phyloP scores from a whole-genome alignment of 306 rosid genomes.

The Malus sylvestris region DNA sequence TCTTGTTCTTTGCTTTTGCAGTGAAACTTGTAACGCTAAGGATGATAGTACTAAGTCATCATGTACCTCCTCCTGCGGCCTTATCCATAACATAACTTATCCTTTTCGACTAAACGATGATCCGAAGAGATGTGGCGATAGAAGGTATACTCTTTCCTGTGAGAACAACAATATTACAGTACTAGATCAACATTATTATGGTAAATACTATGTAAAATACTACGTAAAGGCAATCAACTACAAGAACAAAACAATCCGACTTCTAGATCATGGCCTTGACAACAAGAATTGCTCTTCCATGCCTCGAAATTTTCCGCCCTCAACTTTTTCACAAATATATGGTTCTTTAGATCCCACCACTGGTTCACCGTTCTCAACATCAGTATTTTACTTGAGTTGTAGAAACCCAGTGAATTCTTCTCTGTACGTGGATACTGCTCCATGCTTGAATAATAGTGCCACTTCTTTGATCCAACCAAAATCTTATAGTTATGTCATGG shows the following conservation, averaged over 20 bases:
- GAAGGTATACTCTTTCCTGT: background rate
- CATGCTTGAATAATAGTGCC: background rate
- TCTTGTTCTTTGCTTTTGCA: too few species aligned
- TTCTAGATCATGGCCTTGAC: constrained; percentile 5
- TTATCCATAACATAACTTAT: background rate
- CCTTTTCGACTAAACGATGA: background rate
- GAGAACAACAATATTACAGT: constrained; percentile 1
- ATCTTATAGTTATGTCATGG: background rate
- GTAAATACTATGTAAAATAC: too few species aligned
- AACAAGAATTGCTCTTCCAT: background rate
- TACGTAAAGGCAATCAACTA: constrained; percentile 2
- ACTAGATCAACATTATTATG: too few species aligned
- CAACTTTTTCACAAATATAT: too few species aligned
- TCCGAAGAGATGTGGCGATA: background rate
- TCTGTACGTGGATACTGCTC: background rate
- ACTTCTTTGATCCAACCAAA: background rate
- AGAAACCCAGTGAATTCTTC: background rate
- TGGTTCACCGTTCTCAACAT: too few species aligned
- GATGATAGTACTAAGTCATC: too few species aligned
- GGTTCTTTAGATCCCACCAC: too few species aligned
- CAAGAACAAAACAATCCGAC: constrained; percentile 13
- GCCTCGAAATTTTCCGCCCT: background rate
- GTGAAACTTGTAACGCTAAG: background rate
- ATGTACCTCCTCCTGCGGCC: background rate
- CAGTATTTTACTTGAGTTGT: background rate